Conservation (phyloP, 441 rosid genomes). For the Arabidopsis hybrid region DNA sequence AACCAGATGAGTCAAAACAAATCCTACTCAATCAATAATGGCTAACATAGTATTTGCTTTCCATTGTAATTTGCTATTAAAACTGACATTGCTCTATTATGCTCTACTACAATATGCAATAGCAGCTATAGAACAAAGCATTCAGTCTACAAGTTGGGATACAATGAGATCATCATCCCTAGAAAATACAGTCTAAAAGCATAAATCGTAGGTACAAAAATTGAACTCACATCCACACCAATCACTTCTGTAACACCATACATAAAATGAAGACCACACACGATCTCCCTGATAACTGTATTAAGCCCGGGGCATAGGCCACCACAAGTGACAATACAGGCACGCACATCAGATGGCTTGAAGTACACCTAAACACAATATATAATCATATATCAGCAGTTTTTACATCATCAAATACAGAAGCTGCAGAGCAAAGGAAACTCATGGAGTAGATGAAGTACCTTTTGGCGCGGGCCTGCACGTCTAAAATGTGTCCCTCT, state of each 20-base stretch:
- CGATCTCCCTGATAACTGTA: conserved; percentile 93
- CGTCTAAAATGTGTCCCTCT: conserved; percentile 77
- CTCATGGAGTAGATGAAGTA: conserved; percentile 38
- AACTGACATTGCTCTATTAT: background rate
- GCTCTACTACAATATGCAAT: background rate
- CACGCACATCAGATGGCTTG: conserved; percentile 75
- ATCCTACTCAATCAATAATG: conserved; percentile 5
- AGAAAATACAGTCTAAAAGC: background rate
- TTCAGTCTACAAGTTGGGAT: background rate
- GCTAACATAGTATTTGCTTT: background rate
- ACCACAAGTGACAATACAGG: conserved; percentile 93
- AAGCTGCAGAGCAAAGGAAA: background rate
- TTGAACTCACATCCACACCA: conserved; percentile 73
- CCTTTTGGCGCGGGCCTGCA: conserved; percentile 79
- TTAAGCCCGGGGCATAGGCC: conserved; percentile 93
- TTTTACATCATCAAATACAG: background rate
- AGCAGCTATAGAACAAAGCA: conserved; percentile 16
- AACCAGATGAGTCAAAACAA: conserved; percentile 23
- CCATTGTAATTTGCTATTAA: background rate
- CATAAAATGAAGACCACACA: conserved; percentile 77
- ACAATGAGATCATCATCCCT: background rate
- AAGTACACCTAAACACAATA: conserved; percentile 60
- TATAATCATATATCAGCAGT: background rate
- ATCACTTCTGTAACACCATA: conserved; percentile 77
- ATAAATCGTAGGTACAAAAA: conserved; percentile 7